These are phyloP conservation scores for Apocynum venetum DNA, from an alignment of 257 asterid species.

Conservation along the genomic window DNA sequence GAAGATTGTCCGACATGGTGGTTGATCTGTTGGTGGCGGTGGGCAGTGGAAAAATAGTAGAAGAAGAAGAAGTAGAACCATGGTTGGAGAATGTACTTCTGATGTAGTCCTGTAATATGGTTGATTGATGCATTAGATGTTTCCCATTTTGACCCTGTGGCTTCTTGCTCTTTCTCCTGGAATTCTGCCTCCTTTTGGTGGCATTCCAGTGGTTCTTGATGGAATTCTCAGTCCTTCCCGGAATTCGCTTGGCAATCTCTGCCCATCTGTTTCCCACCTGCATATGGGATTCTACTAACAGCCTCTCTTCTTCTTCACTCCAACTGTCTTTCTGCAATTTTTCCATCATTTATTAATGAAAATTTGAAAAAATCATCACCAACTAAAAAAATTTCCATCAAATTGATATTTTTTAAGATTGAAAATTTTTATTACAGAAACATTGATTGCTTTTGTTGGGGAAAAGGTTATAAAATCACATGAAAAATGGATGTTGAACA, in stretches of 20 bases:
- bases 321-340: constrained; percentile 56
- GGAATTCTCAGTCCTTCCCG: constrained; percentile 75
- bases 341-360: no score
- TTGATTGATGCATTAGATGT: constrained; percentile 18
- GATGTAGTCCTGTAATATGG: constrained; percentile 58
- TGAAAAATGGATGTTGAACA: constrained; percentile 16
- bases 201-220: constrained; percentile 92
- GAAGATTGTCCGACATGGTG: not conserved
- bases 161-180: constrained; percentile 41
- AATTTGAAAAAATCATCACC: no score
- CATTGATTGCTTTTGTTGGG: constrained; percentile 17
- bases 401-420: not conserved
- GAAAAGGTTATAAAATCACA: constrained; percentile 23
- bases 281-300: constrained; percentile 52
- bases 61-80: not conserved
- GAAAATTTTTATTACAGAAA: constrained; percentile 13
- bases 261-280: constrained; percentile 68
- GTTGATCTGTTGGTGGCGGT: not conserved
- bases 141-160: constrained; percentile 17
- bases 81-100: constrained; percentile 19
- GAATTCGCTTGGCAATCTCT: constrained; percentile 59
- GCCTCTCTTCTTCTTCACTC: constrained; percentile 69
- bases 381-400: not conserved
- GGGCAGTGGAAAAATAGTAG: not conserved
- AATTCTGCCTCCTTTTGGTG: constrained; percentile 49